Percentiles rank a stretch among this genome's conserved stretches.
These are phyloP conservation scores for Asterophora parasitica DNA, from an alignment of 768 basidiomycete genomes.

Conservation along the genomic window DNA sequence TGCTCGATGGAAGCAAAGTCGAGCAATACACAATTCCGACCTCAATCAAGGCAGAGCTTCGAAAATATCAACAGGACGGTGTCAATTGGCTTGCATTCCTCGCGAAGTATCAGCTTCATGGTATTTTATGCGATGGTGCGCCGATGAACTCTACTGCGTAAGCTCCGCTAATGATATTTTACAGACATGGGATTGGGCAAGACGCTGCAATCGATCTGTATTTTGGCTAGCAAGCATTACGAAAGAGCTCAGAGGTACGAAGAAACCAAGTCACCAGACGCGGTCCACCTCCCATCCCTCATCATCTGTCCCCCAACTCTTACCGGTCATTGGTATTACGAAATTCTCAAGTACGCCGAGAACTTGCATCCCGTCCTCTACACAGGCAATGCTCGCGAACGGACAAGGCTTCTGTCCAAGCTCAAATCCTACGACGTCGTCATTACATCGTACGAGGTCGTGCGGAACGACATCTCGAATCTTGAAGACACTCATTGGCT, in stretches of 20 bases:
- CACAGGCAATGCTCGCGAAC: conserved; percentile 81
- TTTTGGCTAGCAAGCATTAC: conserved; percentile 88
- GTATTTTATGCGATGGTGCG: conserved; percentile 94
- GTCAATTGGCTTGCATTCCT: conserved; percentile 99
- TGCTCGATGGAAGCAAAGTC: conserved; percentile 93
- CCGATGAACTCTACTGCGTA: not conserved
- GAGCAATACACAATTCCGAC: conserved; percentile 86
- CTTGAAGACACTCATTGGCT: conserved; percentile 79
- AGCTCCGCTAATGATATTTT: not conserved
- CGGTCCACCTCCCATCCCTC: conserved; percentile 85
- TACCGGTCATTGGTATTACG: conserved; percentile 99
- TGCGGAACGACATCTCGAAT: conserved; percentile 85
- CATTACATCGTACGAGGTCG: conserved; percentile 96
- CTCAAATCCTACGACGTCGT: conserved; percentile 80
- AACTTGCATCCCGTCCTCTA: conserved; percentile 84
- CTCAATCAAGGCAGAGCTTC: conserved; percentile 85
- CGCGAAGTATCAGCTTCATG: conserved; percentile 95
- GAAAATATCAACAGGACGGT: conserved; percentile 97
- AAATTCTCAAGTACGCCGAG: conserved; percentile 88
- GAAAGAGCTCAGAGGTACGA: conserved; percentile 73
- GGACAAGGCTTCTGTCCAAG: conserved; percentile 60
- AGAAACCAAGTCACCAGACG: conserved; percentile 64
- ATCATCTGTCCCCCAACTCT: conserved; percentile 97
- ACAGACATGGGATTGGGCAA: conserved; percentile 99
- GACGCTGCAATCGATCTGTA: conserved; percentile 96